These are phyloP conservation scores for Pleurotus tuber-regium DNA, from an alignment of 768 basidiomycete species.

Conservation along the genomic window DNA sequence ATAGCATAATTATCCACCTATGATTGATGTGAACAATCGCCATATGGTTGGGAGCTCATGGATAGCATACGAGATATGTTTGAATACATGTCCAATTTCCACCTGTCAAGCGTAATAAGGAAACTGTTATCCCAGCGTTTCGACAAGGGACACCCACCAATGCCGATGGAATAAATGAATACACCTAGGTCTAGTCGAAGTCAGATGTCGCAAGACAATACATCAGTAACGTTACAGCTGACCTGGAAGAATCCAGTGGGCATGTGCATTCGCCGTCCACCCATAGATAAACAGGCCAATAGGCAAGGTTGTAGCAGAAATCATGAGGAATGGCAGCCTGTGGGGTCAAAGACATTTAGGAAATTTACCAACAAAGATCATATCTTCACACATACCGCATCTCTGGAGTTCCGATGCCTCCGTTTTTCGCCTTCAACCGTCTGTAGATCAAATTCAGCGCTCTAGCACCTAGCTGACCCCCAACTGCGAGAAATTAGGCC, in stretches of 20 bases:
- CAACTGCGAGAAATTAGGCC: constrained; percentile 17
- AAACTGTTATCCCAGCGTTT: constrained; percentile 34
- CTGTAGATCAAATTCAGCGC: constrained; percentile 47
- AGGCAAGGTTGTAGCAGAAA: constrained; percentile 51
- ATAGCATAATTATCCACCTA: constrained; percentile 85
- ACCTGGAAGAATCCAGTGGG: constrained; percentile 63
- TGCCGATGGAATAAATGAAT: constrained; percentile 45
- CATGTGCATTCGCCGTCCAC: constrained; percentile 50
- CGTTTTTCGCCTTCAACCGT: constrained; percentile 42
- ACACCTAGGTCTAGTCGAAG: constrained; percentile 35
- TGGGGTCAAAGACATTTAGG: constrained; percentile 1
- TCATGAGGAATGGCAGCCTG: constrained; percentile 39
- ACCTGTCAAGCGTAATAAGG: constrained; percentile 34
- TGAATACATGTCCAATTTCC: constrained; percentile 47
- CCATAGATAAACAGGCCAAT: constrained; percentile 61
- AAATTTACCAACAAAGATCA: neutral
- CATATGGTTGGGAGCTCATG: neutral
- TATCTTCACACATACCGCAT: constrained; percentile 30
- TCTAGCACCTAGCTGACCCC: constrained; percentile 41
- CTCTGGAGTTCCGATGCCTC: constrained; percentile 55
- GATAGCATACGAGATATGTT: constrained; percentile 51
- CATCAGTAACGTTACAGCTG: constrained; percentile 14
- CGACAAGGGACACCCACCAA: constrained; percentile 41
- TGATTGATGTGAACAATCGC: constrained; percentile 20
- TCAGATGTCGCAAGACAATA: neutral